Conservation (phyloP, 768 basidiomycete genomes). For the Tulasnella sp. region DNA sequence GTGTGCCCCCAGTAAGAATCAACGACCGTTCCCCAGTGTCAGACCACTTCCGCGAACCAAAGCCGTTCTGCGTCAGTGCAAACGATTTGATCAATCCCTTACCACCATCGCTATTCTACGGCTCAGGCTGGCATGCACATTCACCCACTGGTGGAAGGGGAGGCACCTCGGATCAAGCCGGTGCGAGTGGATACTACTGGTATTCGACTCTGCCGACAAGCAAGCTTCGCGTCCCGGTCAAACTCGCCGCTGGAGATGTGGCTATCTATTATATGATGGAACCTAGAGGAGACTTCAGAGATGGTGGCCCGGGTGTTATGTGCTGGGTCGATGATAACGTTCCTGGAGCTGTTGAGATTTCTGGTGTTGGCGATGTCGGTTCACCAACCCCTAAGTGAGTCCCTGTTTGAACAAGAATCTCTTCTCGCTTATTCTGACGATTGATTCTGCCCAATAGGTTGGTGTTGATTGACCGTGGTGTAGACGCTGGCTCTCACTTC, state of each 20-base stretch:
- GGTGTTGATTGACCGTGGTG: slow-evolving; percentile 79
- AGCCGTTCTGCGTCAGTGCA: slow-evolving; percentile 91
- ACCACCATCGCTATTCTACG: slow-evolving; percentile 89
- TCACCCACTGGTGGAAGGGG: slow-evolving; percentile 55
- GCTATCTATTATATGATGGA: slow-evolving; percentile 83
- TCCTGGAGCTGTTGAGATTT: slow-evolving; percentile 66
- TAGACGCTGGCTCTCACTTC: slow-evolving; percentile 84
- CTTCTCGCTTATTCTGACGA: slow-evolving; percentile 16
- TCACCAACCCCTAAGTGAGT: slow-evolving; percentile 67
- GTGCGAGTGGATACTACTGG: slow-evolving; percentile 75
- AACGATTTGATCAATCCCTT: slow-evolving; percentile 97
- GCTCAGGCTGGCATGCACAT: slow-evolving; percentile 81
- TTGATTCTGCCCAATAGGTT: slow-evolving; percentile 49
- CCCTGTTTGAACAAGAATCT: slow-evolving; percentile 10
- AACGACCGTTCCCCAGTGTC: slow-evolving; percentile 36
- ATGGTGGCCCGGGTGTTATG: slow-evolving; percentile 55
- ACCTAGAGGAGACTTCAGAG: slow-evolving; percentile 45
- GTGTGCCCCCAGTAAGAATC: slow-evolving; percentile 71
- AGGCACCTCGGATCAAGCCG: slow-evolving; percentile 38
- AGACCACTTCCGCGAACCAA: slow-evolving; percentile 69
- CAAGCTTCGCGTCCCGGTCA: slow-evolving; percentile 75
- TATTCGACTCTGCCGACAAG: slow-evolving; percentile 82
- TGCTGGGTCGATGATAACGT: slow-evolving; percentile 99
- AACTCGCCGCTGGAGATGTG: slow-evolving; percentile 84
- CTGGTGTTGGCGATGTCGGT: slow-evolving; percentile 66